Conservation (phyloP, 2,329 filamentous ascomycete species). For the Fusarium sp. region DNA sequence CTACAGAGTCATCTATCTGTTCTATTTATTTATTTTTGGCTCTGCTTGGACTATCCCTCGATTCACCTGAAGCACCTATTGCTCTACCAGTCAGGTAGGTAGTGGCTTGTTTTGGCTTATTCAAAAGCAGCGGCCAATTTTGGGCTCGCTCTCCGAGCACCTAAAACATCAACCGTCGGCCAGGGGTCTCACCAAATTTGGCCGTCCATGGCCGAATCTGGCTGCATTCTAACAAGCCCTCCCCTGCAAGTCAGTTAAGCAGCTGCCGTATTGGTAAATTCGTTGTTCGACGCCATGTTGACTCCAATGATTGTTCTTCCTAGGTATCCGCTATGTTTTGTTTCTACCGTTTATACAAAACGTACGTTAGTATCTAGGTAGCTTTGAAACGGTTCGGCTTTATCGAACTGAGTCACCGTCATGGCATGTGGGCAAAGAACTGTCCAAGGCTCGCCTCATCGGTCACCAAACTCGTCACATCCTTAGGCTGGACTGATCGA, state of each 20-base stretch:
- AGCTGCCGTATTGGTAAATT: conserved; percentile 25
- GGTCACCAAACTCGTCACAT: conserved; percentile 13
- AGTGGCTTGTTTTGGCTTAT: conserved; percentile 19
- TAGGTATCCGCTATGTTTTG: conserved; percentile 25
- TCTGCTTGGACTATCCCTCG: conserved; percentile 1
- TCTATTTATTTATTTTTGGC: conserved; percentile 1
- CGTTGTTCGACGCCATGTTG: conserved; percentile 12
- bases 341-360: conserved; percentile 32
- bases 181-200: conserved; percentile 37
- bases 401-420: conserved; percentile 1
- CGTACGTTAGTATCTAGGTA: conserved; percentile 29
- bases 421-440: conserved; percentile 18
- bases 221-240: conserved; percentile 25
- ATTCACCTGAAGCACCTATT: conserved; percentile 42
- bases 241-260: conserved; percentile 26
- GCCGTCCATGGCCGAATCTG: conserved; percentile 33
- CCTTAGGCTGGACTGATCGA: conserved; percentile 8
- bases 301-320: conserved; percentile 6
- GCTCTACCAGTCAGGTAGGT: too few species aligned
- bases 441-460: conserved; percentile 17
- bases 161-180: conserved; percentile 23
- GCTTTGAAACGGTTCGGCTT: conserved; percentile 12
- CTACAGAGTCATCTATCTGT: neutral
- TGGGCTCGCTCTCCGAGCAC: conserved; percentile 12
- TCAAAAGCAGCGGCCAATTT: conserved; percentile 19